phyloP scores from a whole-genome alignment of 257 asterid species.

The Solanum phureja region DNA sequence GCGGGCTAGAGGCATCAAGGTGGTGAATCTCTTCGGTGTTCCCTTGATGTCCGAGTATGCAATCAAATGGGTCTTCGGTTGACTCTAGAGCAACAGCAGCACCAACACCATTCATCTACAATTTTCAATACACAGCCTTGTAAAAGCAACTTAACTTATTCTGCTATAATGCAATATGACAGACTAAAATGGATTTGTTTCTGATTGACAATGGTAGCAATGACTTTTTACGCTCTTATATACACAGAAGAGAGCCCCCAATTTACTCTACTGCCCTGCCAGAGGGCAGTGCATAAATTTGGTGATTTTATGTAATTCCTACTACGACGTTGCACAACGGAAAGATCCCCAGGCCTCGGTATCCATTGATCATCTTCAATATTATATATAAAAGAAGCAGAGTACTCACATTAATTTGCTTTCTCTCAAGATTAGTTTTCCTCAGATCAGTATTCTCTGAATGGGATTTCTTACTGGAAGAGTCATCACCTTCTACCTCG shows the following conservation, averaged over 20 bases:
- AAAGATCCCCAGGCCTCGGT: not conserved
- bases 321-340: not conserved
- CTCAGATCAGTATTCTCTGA: constrained; percentile 9
- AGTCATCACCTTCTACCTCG: not conserved
- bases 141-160: not conserved
- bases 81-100: constrained; percentile 3
- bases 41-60: constrained; percentile 41
- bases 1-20: constrained; percentile 6
- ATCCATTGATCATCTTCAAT: not conserved
- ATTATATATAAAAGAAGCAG: not conserved
- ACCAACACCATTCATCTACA: constrained; percentile 28
- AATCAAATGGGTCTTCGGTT: constrained; percentile 51
- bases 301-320: not conserved
- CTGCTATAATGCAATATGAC: not conserved
- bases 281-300: not conserved
- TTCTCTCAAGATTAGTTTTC: constrained; percentile 18
- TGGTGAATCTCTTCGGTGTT: constrained; percentile 15
- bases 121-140: not conserved
- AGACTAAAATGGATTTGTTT: not conserved
- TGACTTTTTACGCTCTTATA: not conserved
- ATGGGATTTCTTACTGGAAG: constrained; percentile 11
- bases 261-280: not conserved
- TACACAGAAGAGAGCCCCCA: not conserved
- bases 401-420: constrained; percentile 32
- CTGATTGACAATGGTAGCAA: not conserved